Conservation (phyloP, 768 basidiomycete species). For the Albatrellus ellisii region DNA sequence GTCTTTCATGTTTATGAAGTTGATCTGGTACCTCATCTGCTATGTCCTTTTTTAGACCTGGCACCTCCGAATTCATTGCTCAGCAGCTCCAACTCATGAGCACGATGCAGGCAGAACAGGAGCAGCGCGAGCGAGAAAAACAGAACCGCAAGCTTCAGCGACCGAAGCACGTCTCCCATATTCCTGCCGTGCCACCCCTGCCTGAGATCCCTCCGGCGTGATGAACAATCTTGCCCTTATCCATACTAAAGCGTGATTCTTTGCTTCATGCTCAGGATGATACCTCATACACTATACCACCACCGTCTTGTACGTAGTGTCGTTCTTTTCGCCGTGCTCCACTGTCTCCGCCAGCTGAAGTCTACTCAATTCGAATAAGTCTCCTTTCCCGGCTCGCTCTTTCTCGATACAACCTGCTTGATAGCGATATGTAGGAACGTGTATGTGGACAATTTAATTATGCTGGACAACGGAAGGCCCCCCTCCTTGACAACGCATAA, state of each 20-base stretch:
- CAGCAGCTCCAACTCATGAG: slow-evolving; percentile 78
- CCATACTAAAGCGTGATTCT: background rate
- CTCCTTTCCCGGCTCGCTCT: too few relatives aligned
- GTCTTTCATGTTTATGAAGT: background rate
- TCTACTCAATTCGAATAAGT: too few relatives aligned
- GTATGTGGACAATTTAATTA: background rate
- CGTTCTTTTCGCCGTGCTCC: background rate
- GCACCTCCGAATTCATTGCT: slow-evolving; percentile 76
- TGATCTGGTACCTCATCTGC: background rate
- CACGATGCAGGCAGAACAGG: slow-evolving; percentile 74
- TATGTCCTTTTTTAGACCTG: slow-evolving; percentile 33
- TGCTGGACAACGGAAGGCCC: too few relatives aligned
- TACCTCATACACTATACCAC: slow-evolving; percentile 20
- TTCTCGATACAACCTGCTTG: too few relatives aligned
- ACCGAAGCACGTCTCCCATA: slow-evolving; percentile 21
- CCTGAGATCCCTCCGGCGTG: slow-evolving; percentile 10
- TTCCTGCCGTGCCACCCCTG: slow-evolving; percentile 19
- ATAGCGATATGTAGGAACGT: background rate
- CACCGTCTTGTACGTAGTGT: background rate
- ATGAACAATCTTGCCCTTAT: background rate
- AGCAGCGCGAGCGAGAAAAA: slow-evolving; percentile 50
- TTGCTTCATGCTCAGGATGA: slow-evolving; percentile 12
- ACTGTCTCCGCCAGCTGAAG: background rate
- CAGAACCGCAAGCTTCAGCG: slow-evolving; percentile 49
- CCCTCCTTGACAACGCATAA: too few relatives aligned